These are phyloP conservation scores for Vitis cinerea DNA, from an alignment of 164 flowering plant species.

Conservation along the genomic window DNA sequence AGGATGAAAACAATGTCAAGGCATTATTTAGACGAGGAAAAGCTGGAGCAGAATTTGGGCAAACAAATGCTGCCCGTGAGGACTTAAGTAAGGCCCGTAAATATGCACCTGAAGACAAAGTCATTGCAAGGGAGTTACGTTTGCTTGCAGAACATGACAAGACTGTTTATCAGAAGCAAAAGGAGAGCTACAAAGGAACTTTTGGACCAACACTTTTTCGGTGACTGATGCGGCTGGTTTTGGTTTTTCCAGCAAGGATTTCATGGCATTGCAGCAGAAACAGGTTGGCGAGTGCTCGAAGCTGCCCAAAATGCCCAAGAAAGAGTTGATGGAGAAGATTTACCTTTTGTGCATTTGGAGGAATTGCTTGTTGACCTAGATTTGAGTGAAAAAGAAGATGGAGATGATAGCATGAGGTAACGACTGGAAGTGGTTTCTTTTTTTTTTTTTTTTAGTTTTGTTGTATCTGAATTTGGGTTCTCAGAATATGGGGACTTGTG, in stretches of 20 bases:
- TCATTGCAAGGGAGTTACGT: slow-evolving; percentile 67
- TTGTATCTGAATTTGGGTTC: too few relatives aligned
- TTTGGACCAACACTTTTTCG: slow-evolving; percentile 67
- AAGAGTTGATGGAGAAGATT: too few relatives aligned
- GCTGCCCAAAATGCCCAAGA: too few relatives aligned
- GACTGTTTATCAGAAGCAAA: slow-evolving; percentile 84
- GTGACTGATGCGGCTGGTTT: too few relatives aligned
- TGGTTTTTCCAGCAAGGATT: too few relatives aligned
- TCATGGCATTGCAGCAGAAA: too few relatives aligned
- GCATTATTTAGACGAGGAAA: slow-evolving; percentile 94
- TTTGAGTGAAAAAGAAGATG: slow-evolving; percentile 13
- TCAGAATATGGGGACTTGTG: too few relatives aligned
- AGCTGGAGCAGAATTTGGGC: slow-evolving; percentile 95
- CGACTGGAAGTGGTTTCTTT: too few relatives aligned
- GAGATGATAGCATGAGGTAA: not conserved
- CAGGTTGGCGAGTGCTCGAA: too few relatives aligned
- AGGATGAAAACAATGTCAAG: slow-evolving; percentile 87
- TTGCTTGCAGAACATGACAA: slow-evolving; percentile 81
- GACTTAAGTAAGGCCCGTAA: slow-evolving; percentile 90
- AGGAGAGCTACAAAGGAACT: slow-evolving; percentile 84
- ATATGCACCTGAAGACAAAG: slow-evolving; percentile 83
- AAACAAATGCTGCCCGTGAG: slow-evolving; percentile 86
- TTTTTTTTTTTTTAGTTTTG: too few relatives aligned
- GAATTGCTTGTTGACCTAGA: too few relatives aligned
- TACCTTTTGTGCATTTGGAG: too few relatives aligned